Conservation (phyloP, 805 yeast species). For the Jamesozyma piceae region DNA sequence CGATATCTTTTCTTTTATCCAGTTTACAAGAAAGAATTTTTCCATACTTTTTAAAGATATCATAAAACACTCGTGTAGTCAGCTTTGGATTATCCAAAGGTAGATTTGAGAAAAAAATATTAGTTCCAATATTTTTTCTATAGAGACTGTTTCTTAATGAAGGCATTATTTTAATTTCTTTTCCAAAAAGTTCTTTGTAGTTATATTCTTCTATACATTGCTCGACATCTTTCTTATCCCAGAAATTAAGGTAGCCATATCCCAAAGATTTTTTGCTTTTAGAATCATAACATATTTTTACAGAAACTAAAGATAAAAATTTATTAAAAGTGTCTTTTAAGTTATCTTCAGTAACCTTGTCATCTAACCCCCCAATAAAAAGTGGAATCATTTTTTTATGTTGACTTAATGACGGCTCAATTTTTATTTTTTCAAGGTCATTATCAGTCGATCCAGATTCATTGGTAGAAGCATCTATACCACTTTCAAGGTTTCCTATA, state of each 20-base stretch:
- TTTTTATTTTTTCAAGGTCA: background rate
- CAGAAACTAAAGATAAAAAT: constrained; percentile 42
- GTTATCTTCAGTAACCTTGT: constrained; percentile 39
- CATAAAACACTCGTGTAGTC: constrained; percentile 42
- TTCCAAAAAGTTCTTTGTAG: constrained; percentile 33
- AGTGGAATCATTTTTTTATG: constrained; percentile 27
- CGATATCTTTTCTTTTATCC: constrained; percentile 34
- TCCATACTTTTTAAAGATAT: constrained; percentile 41
- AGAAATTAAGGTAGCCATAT: constrained; percentile 65
- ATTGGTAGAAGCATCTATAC: background rate
- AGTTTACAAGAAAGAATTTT: constrained; percentile 37
- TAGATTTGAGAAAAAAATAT: constrained; percentile 42
- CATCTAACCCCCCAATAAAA: constrained; percentile 57
- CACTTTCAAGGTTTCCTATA: background rate
- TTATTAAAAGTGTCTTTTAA: constrained; percentile 37
- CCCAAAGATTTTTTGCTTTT: constrained; percentile 49
- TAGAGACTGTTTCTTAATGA: constrained; percentile 38
- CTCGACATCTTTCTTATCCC: constrained; percentile 41
- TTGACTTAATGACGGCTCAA: background rate
- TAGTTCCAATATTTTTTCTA: constrained; percentile 42
- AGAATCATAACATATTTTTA: constrained; percentile 52
- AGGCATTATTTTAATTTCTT: constrained; percentile 49
- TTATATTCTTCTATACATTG: constrained; percentile 50
- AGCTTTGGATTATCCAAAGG: constrained; percentile 29
- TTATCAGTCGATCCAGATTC: background rate